Conservation (phyloP, 169 alveolate species). For the Plasmodium reichenowi region DNA sequence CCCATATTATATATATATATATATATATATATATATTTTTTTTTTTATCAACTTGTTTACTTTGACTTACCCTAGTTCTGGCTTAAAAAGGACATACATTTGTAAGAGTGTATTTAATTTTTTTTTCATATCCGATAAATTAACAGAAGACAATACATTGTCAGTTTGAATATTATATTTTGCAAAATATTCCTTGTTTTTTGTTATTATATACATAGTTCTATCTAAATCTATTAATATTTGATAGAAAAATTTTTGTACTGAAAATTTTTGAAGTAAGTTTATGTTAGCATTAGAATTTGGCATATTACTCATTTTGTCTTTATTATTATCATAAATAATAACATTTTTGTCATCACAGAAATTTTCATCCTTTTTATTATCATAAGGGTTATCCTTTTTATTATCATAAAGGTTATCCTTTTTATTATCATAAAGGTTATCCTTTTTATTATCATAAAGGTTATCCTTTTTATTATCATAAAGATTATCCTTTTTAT, state of each 20-base stretch:
- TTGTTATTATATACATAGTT: conserved; percentile 65
- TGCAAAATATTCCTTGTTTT: conserved; percentile 52
- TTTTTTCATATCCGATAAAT: conserved; percentile 39
- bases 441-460: neutral
- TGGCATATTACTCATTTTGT: neutral
- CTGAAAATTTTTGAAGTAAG: conserved; percentile 33
- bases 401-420: neutral
- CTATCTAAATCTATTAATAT: conserved; percentile 70
- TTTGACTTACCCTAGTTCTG: conserved; percentile 57
- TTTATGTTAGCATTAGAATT: conserved; percentile 3
- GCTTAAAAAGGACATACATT: conserved; percentile 72
- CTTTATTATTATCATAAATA: neutral
- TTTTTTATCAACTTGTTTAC: neutral
- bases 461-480: neutral
- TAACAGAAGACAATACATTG: conserved; percentile 17
- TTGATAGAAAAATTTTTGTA: conserved; percentile 69
- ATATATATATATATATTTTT: neutral
- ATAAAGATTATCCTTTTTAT: neutral
- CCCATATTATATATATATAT: neutral
- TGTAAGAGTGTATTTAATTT: conserved; percentile 59
- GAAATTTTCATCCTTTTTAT: neutral
- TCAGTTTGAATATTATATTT: conserved; percentile 15
- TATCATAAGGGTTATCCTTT: neutral
- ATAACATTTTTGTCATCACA: neutral
- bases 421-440: neutral